These are phyloP conservation scores for Dendrothele bispora DNA, from an alignment of 768 basidiomycete genomes.

Conservation along the genomic window DNA sequence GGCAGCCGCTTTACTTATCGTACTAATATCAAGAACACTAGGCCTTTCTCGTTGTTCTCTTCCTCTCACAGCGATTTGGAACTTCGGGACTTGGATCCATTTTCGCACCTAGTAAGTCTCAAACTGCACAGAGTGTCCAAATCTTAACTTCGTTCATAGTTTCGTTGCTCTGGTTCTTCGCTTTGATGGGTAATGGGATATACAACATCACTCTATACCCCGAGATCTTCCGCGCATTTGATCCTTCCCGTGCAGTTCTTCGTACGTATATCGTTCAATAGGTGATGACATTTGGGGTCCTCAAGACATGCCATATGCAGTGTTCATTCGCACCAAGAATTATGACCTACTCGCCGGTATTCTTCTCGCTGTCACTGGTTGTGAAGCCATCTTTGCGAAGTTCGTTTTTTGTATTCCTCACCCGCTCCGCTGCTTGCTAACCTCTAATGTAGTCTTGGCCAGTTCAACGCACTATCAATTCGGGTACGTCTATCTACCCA, in stretches of 20 bases:
- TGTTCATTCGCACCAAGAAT: conserved; percentile 63
- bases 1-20: neutral
- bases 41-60: conserved; percentile 57
- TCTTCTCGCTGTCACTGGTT: conserved; percentile 67
- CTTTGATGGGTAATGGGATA: conserved; percentile 53
- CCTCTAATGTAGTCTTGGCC: conserved; percentile 51
- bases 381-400: conserved; percentile 71
- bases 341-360: conserved; percentile 65
- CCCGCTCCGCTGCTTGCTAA: neutral
- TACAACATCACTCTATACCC: conserved; percentile 55
- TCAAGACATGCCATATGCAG: conserved; percentile 30
- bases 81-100: conserved; percentile 48
- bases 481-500: conserved; percentile 32
- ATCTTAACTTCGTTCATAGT: conserved; percentile 28
- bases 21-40: conserved; percentile 20
- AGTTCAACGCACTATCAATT: conserved; percentile 64
- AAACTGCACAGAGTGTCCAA: neutral
- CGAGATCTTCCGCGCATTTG: conserved; percentile 64
- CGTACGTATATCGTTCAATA: conserved; percentile 45
- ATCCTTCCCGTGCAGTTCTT: conserved; percentile 64
- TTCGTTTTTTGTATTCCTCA: conserved; percentile 23
- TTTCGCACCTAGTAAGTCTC: conserved; percentile 52
- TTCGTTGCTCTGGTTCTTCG: conserved; percentile 55
- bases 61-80: conserved; percentile 60
- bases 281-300: no score